Base-by-base conservation (phyloP, 371 early-diverging fungal species). In the Chytridiales sp. region DNA sequence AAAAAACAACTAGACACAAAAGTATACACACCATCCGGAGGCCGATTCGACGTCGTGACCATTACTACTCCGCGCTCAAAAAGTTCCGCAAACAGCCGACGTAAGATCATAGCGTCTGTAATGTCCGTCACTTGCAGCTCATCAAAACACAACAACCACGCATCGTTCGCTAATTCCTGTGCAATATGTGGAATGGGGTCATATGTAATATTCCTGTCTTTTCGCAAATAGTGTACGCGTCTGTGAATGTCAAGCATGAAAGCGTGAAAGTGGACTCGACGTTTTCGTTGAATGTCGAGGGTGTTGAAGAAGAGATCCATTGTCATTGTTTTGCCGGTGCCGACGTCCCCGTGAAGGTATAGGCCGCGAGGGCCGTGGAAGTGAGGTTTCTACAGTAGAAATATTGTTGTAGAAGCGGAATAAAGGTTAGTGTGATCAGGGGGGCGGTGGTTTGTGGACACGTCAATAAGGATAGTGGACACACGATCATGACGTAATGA, bases 121-220 rank as follows among this genome's bases (percentile, higher is more conserved):
- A 97, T 95, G 68, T 97, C 95, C 0, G 95, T 95, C 4, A 97
- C 92, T 69, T 97, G 98, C 60, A 97, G 88, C 67, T 97, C 98
- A 64, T 97, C 98, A 78, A 97, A 90, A 66, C 96, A 97, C 9
- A 96, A 69, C 0, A 97, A 83, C 60, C 87, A 85, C 3, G 92
- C 87, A 19, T 89, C 87, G 47, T 74, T 73, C 5, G 89, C 88
- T 19, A 96, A 65, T 26, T 93, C 89, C 21, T 84, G 80, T 0
- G 95, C 93, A 61, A 97, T 81, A 2, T 82, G 84, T 0, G 88
- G 85, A 0, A 95, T 75, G 0, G 94, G 88, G 59, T 97, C 81
- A 44, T 61, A 68, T 3, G 62, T 68, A 39, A 62, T 53, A n/a
- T 58, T 52, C 84, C 30, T 76, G 65, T 72, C 61, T 17, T 76